Percentiles rank a stretch among this genome's conserved stretches.
Evolutionary conservation across 1,284 basidiomycete genomes (phyloP).

Genomic region (Inonotus obliquus): DNA sequence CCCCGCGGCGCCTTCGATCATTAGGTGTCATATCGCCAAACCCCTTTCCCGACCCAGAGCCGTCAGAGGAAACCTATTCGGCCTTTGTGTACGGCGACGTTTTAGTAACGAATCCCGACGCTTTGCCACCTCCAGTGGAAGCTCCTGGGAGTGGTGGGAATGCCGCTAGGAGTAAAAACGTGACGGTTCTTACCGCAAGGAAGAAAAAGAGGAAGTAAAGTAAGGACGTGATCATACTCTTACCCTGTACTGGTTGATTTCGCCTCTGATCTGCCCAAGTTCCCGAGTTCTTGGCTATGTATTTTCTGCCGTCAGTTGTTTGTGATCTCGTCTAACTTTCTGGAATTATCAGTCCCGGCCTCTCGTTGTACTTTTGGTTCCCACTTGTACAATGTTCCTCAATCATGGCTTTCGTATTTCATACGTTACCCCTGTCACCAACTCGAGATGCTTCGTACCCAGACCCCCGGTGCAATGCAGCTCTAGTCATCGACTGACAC

Average conservation of each 20-base stretch:
- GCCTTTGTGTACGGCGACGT: slow-evolving; percentile 49
- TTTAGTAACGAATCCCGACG: slow-evolving; percentile 1
- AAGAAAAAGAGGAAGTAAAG: slow-evolving; percentile 43
- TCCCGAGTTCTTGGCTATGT: neutral
- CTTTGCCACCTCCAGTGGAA: neutral
- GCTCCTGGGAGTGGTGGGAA: neutral
- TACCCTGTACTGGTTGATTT: neutral
- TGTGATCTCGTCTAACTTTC: neutral
- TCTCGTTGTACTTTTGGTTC: neutral
- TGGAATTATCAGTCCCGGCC: neutral
- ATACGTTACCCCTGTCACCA: no score
- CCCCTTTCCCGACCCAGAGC: slow-evolving; percentile 58
- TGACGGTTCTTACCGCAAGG: slow-evolving; percentile 56
- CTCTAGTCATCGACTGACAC: no score
- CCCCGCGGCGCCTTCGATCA: slow-evolving; percentile 37
- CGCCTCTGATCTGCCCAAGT: no score
- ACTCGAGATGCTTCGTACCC: no score
- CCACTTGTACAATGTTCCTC: neutral
- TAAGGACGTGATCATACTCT: neutral
- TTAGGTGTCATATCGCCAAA: slow-evolving; percentile 51
- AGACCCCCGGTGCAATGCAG: no score
- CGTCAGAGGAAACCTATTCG: slow-evolving; percentile 54
- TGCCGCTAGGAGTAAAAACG: slow-evolving; percentile 26
- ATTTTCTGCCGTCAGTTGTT: neutral
- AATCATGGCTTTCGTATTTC: no score